Conservation (phyloP, 2,329 filamentous ascomycete species). For the Immersiporthe knoxdaviesiana region DNA sequence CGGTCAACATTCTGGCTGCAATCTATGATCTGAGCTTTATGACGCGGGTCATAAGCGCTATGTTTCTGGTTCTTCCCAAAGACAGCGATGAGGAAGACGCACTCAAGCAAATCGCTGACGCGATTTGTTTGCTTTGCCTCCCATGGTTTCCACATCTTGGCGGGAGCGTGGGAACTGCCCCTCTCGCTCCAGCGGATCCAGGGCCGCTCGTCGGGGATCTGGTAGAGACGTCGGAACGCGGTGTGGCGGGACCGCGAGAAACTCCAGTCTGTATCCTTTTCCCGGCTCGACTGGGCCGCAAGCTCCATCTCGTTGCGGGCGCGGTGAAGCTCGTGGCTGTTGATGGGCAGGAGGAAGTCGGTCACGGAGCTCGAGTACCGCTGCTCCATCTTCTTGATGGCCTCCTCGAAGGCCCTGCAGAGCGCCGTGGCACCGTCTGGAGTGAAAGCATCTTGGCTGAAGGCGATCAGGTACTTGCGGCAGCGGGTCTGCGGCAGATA, state of each 20-base stretch:
- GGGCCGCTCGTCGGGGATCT: constrained; percentile 52
- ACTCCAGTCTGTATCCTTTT: constrained; percentile 52
- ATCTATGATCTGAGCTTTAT: constrained; percentile 57
- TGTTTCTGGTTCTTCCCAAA: background rate
- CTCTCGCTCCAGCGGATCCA: constrained; percentile 22
- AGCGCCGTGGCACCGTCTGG: constrained; percentile 34
- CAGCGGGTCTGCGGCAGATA: constrained; percentile 73
- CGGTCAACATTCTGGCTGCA: constrained; percentile 75
- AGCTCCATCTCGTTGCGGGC: constrained; percentile 52
- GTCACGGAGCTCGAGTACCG: constrained; percentile 65
- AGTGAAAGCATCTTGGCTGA: constrained; percentile 47
- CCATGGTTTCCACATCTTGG: constrained; percentile 48
- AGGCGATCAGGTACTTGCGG: constrained; percentile 62
- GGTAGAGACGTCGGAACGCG: constrained; percentile 45
- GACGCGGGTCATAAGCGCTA: constrained; percentile 52
- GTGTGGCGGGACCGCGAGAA: constrained; percentile 62
- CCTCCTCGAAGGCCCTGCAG: constrained; percentile 45
- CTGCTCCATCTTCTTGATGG: constrained; percentile 54
- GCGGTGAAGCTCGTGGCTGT: constrained; percentile 57
- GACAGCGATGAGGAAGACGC: constrained; percentile 45
- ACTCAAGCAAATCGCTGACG: constrained; percentile 69
- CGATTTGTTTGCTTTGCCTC: constrained; percentile 57
- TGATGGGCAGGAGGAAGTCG: constrained; percentile 60
- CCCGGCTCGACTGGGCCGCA: constrained; percentile 36
- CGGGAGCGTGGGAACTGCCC: constrained; percentile 18